phyloP scores from a whole-genome alignment of 768 basidiomycete genomes.

The Rhodosporidiobolus sp. region DNA sequence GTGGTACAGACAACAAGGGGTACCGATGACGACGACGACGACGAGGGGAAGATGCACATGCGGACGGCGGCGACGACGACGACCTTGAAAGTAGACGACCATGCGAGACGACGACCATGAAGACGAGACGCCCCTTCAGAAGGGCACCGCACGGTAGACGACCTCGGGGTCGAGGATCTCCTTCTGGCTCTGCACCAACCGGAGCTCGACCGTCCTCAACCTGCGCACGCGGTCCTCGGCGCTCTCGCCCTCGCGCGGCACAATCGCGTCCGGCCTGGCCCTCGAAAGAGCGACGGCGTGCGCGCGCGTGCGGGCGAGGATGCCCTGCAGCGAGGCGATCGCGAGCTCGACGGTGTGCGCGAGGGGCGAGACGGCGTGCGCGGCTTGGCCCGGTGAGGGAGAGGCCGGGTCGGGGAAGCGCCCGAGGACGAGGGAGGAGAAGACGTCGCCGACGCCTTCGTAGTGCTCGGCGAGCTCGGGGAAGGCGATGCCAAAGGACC shows the following conservation, averaged over 20 bases:
- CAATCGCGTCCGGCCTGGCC: slow-evolving; percentile 61
- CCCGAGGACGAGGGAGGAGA: slow-evolving; percentile 83
- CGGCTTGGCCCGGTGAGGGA: background rate
- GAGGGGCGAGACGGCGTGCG: slow-evolving; percentile 52
- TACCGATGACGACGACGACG: background rate
- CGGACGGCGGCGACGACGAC: background rate
- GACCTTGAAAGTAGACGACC: no score
- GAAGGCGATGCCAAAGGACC: slow-evolving; percentile 65
- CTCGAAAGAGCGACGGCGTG: slow-evolving; percentile 60
- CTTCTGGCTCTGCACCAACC: slow-evolving; percentile 61
- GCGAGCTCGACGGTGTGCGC: slow-evolving; percentile 65
- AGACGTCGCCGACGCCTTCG: slow-evolving; percentile 93
- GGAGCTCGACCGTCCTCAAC: slow-evolving; percentile 81
- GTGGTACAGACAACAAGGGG: slow-evolving; percentile 16
- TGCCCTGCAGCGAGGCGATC: slow-evolving; percentile 69
- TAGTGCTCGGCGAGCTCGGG: slow-evolving; percentile 85
- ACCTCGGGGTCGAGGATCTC: slow-evolving; percentile 41
- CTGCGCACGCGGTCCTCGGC: slow-evolving; percentile 62
- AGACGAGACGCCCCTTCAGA: slow-evolving; percentile 6
- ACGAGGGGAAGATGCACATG: background rate
- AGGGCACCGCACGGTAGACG: slow-evolving; percentile 31
- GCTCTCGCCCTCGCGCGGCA: slow-evolving; percentile 38
- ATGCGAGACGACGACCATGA: background rate
- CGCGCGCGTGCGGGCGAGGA: slow-evolving; percentile 63
- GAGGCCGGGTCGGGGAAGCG: slow-evolving; percentile 56